Evolutionary conservation across 1,284 basidiomycete genomes (phyloP).

Genomic region (Fistulinella cinereoalba): DNA sequence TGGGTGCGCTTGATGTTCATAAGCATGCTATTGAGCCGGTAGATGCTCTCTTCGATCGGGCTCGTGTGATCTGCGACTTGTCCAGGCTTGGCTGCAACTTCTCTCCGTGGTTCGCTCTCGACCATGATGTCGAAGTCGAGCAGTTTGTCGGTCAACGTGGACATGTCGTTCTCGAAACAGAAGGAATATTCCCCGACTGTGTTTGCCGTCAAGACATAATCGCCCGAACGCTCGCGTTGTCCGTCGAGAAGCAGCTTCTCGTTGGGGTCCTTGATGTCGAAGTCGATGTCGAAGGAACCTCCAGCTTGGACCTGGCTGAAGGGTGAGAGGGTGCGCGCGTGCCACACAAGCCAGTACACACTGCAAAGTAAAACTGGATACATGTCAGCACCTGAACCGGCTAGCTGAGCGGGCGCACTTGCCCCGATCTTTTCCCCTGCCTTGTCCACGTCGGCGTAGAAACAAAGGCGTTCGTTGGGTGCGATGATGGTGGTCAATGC

Average conservation of each 20-base stretch:
- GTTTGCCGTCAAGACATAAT: slow-evolving; percentile 96
- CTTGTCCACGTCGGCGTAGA: slow-evolving; percentile 97
- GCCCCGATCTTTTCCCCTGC: slow-evolving; percentile 87
- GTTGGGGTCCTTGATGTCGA: slow-evolving; percentile 86
- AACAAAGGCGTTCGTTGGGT: slow-evolving; percentile 88
- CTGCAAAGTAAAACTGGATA: slow-evolving; percentile 57
- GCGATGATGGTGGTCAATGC: slow-evolving; percentile 87
- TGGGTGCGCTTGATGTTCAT: slow-evolving; percentile 87
- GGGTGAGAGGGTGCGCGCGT: slow-evolving; percentile 10
- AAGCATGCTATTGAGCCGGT: slow-evolving; percentile 82
- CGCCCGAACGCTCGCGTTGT: slow-evolving; percentile 86
- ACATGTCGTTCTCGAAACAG: slow-evolving; percentile 98
- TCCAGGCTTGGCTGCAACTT: slow-evolving; percentile 75
- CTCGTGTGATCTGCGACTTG: slow-evolving; percentile 90
- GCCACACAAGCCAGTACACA: slow-evolving; percentile 41
- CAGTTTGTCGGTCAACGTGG: slow-evolving; percentile 84
- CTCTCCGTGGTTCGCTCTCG: slow-evolving; percentile 87
- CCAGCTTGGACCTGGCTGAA: slow-evolving; percentile 83
- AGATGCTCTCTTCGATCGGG: slow-evolving; percentile 90
- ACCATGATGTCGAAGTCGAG: slow-evolving; percentile 98
- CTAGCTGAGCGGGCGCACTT: slow-evolving; percentile 32
- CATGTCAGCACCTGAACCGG: slow-evolving; percentile 6
- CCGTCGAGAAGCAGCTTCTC: slow-evolving; percentile 87
- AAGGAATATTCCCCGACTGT: slow-evolving; percentile 94
- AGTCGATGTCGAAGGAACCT: slow-evolving; percentile 97